phyloP scores from a whole-genome alignment of 1,139 yeast species.

The Geotrichum restrictum region DNA sequence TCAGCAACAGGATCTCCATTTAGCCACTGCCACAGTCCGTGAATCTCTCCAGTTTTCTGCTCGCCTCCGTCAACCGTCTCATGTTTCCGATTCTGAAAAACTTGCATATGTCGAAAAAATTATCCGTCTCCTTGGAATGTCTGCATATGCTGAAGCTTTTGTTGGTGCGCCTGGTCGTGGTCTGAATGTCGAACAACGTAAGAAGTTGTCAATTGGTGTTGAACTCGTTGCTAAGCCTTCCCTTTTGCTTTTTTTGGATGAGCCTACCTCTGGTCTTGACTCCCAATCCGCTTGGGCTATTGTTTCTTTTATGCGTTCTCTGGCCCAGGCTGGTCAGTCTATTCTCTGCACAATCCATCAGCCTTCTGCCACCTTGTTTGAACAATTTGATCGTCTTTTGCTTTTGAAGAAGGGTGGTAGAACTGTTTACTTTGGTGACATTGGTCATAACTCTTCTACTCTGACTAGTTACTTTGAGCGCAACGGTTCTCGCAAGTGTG shows the following conservation, averaged over 20 bases:
- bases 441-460: constrained; percentile 57
- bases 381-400: constrained; percentile 68
- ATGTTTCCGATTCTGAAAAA: constrained; percentile 47
- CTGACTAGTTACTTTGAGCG: constrained; percentile 62
- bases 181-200: constrained; percentile 76
- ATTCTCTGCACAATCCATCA: constrained; percentile 76
- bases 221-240: constrained; percentile 84
- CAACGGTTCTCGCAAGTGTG: constrained; percentile 62
- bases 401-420: constrained; percentile 68
- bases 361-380: constrained; percentile 69
- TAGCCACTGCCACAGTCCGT: constrained; percentile 53
- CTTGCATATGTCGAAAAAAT: constrained; percentile 54
- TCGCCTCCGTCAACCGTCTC: constrained; percentile 50
- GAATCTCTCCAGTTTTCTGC: constrained; percentile 59
- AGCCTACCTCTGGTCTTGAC: constrained; percentile 86
- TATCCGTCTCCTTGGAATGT: constrained; percentile 53
- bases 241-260: constrained; percentile 72
- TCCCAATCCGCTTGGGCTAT: constrained; percentile 82
- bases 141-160: constrained; percentile 53
- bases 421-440: constrained; percentile 73
- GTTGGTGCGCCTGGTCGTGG: constrained; percentile 65
- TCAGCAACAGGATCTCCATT: constrained; percentile 60
- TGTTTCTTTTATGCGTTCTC: constrained; percentile 49
- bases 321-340: constrained; percentile 75
- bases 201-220: constrained; percentile 78